Conservation (phyloP, 1,284 basidiomycete genomes). For the Chondrostereum purpureum region DNA sequence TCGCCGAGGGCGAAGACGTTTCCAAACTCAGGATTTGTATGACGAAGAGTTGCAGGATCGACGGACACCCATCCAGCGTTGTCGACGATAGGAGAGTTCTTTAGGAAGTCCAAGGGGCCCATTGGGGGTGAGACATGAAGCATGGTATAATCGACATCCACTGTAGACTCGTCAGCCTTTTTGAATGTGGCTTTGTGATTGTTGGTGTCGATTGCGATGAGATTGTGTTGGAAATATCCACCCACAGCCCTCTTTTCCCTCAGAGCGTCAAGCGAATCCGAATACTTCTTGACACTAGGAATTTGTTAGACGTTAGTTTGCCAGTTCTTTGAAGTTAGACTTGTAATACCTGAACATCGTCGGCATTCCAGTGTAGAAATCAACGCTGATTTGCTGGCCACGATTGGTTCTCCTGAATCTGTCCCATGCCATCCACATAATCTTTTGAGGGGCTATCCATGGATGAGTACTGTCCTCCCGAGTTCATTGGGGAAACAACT, state of each 20-base stretch:
- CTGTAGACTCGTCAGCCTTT: conserved; percentile 57
- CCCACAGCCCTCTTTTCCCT: conserved; percentile 77
- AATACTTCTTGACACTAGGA: conserved; percentile 77
- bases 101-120: conserved; percentile 83
- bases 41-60: conserved; percentile 73
- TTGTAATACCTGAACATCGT: conserved; percentile 71
- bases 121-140: conserved; percentile 90
- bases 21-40: conserved; percentile 69
- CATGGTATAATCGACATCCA: conserved; percentile 74
- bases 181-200: conserved; percentile 83
- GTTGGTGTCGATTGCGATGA: conserved; percentile 65
- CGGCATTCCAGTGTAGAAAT: conserved; percentile 91
- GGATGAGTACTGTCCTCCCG: conserved; percentile 3
- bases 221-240: conserved; percentile 80
- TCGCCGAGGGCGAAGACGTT: conserved; percentile 93
- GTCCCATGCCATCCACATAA: conserved; percentile 95
- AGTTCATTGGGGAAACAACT: conserved; percentile 12
- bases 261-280: conserved; percentile 76
- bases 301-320: not conserved
- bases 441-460: conserved; percentile 92
- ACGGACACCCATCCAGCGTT: conserved; percentile 86
- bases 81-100: conserved; percentile 75
- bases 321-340: not conserved
- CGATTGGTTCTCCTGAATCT: conserved; percentile 56
- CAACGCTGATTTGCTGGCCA: conserved; percentile 56